Evolutionary conservation across 148 eudicot genomes (phyloP).

Genomic region (Drosera capensis): DNA sequence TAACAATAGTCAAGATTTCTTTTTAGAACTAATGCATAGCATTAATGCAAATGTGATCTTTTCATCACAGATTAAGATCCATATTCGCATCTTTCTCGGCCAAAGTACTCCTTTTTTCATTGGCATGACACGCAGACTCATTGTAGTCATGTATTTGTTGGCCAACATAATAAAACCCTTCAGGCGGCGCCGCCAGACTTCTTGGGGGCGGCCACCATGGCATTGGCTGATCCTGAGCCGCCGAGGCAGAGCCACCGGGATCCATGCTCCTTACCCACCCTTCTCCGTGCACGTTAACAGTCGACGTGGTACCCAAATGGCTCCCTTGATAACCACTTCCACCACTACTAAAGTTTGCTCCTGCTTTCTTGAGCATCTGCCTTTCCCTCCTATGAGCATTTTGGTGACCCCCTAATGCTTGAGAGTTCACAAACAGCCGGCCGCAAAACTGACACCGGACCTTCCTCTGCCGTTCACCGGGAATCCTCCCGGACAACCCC

Average conservation of each 20-base stretch:
- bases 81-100: too few relatives aligned
- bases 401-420: slow-evolving; percentile 16
- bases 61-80: too few relatives aligned
- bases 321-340: too few relatives aligned
- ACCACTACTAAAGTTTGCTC: not conserved
- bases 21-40: too few relatives aligned
- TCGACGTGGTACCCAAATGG: not conserved
- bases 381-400: slow-evolving; percentile 17
- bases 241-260: not conserved
- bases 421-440: slow-evolving; percentile 12
- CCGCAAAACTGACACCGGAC: slow-evolving; percentile 14
- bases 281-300: not conserved
- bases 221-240: not conserved
- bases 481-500: not conserved
- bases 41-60: too few relatives aligned
- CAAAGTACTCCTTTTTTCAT: too few relatives aligned
- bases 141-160: too few relatives aligned
- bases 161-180: too few relatives aligned
- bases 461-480: not conserved
- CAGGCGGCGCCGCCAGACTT: too few relatives aligned
- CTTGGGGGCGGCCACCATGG: too few relatives aligned
- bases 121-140: too few relatives aligned
- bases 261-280: not conserved
- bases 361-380: not conserved
- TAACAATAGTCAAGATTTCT: too few relatives aligned